phyloP scores from a whole-genome alignment of 1,284 basidiomycete species.

The Ustilago xerochloae region DNA sequence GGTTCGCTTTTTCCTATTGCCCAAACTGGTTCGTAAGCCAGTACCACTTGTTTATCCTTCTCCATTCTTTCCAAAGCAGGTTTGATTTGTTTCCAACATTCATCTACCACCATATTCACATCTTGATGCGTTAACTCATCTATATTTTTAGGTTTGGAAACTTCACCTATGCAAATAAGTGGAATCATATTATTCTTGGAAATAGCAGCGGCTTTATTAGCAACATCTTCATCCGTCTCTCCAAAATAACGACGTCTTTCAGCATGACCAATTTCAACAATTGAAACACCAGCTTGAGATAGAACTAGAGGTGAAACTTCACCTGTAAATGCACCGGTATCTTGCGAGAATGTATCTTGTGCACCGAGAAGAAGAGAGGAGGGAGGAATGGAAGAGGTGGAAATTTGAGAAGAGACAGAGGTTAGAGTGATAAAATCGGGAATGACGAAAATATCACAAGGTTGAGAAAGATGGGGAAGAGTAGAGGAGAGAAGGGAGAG shows the following conservation, averaged over 20 bases:
- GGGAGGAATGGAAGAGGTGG: constrained; percentile 5
- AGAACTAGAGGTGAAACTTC: constrained; percentile 61
- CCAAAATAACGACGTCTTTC: constrained; percentile 59
- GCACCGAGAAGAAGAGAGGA: constrained; percentile 57
- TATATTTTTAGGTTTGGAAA: constrained; percentile 36
- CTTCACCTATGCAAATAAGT: constrained; percentile 63
- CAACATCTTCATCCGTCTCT: constrained; percentile 59
- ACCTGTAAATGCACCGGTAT: constrained; percentile 60
- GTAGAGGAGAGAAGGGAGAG: constrained; percentile 23
- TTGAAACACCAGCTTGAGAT: constrained; percentile 50
- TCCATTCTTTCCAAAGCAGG: constrained; percentile 43
- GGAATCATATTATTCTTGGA: constrained; percentile 51
- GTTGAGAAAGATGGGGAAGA: constrained; percentile 13
- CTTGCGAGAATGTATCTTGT: constrained; percentile 56
- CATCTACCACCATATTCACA: constrained; percentile 44
- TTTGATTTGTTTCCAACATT: constrained; percentile 60
- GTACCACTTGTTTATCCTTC: constrained; percentile 35
- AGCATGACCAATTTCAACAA: constrained; percentile 65
- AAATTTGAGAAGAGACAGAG: constrained; percentile 22
- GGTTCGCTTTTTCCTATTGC: constrained; percentile 60
- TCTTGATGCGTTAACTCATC: constrained; percentile 21
- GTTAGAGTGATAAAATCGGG: constrained; percentile 62
- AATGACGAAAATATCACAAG: constrained; percentile 58
- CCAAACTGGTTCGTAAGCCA: constrained; percentile 66
- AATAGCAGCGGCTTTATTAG: constrained; percentile 52